Conservation (phyloP, 2,329 filamentous ascomycete species). For the Periglandula ipomoeae region DNA sequence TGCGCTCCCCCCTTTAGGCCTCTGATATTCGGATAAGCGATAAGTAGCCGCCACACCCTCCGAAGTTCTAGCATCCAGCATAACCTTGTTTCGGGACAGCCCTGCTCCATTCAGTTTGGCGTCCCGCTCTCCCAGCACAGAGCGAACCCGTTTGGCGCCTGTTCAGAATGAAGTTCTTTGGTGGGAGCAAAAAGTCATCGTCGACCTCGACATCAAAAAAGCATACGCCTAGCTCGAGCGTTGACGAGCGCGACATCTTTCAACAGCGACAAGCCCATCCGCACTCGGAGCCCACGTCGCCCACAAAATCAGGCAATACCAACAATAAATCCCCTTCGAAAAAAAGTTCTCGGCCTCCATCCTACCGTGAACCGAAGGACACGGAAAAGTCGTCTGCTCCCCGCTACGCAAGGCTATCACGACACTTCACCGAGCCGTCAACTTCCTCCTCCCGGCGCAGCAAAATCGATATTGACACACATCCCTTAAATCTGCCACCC, state of each 20-base stretch:
- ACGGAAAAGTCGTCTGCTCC: slow-evolving; percentile 12
- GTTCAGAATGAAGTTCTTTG: slow-evolving; percentile 42
- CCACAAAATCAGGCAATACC: slow-evolving; percentile 27
- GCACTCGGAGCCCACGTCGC: slow-evolving; percentile 26
- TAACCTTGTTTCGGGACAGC: slow-evolving; percentile 31
- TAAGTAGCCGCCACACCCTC: slow-evolving; percentile 10
- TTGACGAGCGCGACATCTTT: slow-evolving; percentile 28
- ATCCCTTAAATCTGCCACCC: slow-evolving; percentile 83
- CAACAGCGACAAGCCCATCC: slow-evolving; percentile 20
- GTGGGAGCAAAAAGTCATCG: slow-evolving; percentile 30
- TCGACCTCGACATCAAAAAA: slow-evolving; percentile 26
- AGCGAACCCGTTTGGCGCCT: slow-evolving; percentile 4
- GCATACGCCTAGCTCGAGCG: slow-evolving; percentile 23
- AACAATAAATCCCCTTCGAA: slow-evolving; percentile 19
- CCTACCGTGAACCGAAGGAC: slow-evolving; percentile 17
- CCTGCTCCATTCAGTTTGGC: slow-evolving; percentile 15
- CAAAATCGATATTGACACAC: slow-evolving; percentile 59
- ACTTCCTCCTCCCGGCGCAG: slow-evolving; percentile 37
- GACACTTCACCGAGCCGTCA: slow-evolving; percentile 39
- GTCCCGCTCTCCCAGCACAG: slow-evolving; percentile 8
- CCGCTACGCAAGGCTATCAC: slow-evolving; percentile 34
- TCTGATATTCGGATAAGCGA: slow-evolving; percentile 23
- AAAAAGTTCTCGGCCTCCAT: slow-evolving; percentile 22
- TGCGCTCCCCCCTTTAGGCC: slow-evolving; percentile 8
- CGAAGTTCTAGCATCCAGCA: slow-evolving; percentile 24